Conservation (phyloP, 2,329 filamentous ascomycete genomes). For the Cadophora luteo-olivacea region DNA sequence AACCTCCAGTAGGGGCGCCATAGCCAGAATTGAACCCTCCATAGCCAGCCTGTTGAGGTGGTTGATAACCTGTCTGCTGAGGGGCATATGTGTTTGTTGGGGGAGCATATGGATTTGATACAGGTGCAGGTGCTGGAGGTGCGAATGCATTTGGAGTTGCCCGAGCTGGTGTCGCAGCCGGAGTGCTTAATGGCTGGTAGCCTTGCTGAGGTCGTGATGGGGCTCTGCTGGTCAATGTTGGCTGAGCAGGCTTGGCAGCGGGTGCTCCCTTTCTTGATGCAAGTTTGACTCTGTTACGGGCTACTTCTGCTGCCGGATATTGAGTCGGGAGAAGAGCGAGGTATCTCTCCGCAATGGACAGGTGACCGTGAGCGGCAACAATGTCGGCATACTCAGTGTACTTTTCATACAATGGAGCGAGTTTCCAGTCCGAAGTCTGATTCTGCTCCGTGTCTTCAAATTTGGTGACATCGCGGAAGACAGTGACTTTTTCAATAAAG, state of each 20-base stretch:
- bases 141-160: slow-evolving; percentile 56
- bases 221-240: slow-evolving; percentile 48
- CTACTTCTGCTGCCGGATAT: slow-evolving; percentile 87
- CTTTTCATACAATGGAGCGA: slow-evolving; percentile 87
- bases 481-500: slow-evolving; percentile 97
- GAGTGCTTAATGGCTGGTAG: slow-evolving; percentile 57
- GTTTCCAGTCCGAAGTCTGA: slow-evolving; percentile 83
- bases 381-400: slow-evolving; percentile 98
- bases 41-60: slow-evolving; percentile 43
- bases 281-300: slow-evolving; percentile 82
- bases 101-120: slow-evolving; percentile 57
- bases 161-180: slow-evolving; percentile 41
- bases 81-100: slow-evolving; percentile 48
- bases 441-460: slow-evolving; percentile 81
- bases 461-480: slow-evolving; percentile 93
- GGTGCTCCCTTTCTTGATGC: slow-evolving; percentile 70
- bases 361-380: slow-evolving; percentile 85
- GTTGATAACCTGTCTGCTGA: slow-evolving; percentile 47
- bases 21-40: slow-evolving; percentile 39
- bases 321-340: slow-evolving; percentile 82
- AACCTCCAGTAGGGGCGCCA: slow-evolving; percentile 38
- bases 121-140: slow-evolving; percentile 45
- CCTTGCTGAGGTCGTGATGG: slow-evolving; percentile 53
- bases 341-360: slow-evolving; percentile 88
- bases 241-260: slow-evolving; percentile 46